Base-by-base conservation (phyloP, 805 yeast genomes). In the Myxozyma mucilagina region DNA sequence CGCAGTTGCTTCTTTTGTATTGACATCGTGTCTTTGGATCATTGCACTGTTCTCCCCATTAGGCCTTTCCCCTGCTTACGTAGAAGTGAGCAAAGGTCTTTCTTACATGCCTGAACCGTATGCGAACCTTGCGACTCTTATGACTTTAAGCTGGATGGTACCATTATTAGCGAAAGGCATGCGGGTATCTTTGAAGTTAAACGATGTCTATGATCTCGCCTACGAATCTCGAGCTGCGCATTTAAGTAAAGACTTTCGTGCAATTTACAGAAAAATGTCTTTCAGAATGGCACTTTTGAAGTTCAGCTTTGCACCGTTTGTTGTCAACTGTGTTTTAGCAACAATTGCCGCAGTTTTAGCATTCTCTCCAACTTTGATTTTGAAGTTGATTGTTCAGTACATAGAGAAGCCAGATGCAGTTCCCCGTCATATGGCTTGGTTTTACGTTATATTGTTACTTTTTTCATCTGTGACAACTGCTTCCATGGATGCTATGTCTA, bases 361-460 rank as follows among this genome's bases (percentile, higher is more conserved):
- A 13, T 89, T 94, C 69, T 80, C 84, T 29, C 98, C 99, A 13
- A 84, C 97, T 1, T 65, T 91, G 39, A 75, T 92, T 57, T 80
- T 93, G 73, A 89, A 88, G 74, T 80, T 77, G 67, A 81, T 93
- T 35, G 80, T 93, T 72, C 96, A 89, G 69, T 92, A 86, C 72
- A 90, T 93, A 38, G 91, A 90, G 48, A 82, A 86, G 64, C 92
- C 89, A 44, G 69, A 78, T 1, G 68, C 81, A 0, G 78, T 82
- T 4, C 87, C 97, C 1, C 69, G 73, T 38, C 81, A 82, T 29
- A 47, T 47, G 47, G 49, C 52, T 9, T 39, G 63, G 78, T 92
- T 55, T 97, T 97, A 7, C 92, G 97, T 97, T 79, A 90, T 48
- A 89, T 86, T 70, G 94, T 92, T 31, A 71, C 86, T 91, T 18